A percentile compares a stretch with the other conserved stretches of the same genome.
Evolutionary conservation across 169 alveolate genomes (phyloP).

Genomic region (Toxoplasma gondii): DNA sequence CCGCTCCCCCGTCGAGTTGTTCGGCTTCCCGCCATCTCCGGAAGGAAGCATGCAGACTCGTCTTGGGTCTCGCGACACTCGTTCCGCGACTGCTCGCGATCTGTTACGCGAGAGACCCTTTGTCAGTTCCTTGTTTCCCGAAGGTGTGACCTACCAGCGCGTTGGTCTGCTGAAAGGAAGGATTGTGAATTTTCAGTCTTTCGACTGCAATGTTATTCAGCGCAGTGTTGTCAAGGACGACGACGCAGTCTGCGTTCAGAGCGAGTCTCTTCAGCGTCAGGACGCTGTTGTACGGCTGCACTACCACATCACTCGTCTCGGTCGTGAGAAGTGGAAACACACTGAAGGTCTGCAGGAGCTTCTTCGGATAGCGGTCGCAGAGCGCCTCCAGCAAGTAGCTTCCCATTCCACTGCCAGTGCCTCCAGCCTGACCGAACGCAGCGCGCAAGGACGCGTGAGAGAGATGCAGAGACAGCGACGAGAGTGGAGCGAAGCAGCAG

Average conservation of each 20-base stretch:
- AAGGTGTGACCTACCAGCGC: conserved; percentile 56
- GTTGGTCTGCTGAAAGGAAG: conserved; percentile 78
- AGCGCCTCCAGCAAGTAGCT: conserved; percentile 95
- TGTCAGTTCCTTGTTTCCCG: too few species aligned
- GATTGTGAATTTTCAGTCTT: conserved; percentile 78
- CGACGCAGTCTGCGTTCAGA: conserved; percentile 95
- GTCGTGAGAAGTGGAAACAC: conserved; percentile 94
- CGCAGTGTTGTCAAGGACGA: conserved; percentile 98
- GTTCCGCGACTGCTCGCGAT: too few species aligned
- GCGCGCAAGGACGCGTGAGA: not conserved
- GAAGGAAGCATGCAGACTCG: too few species aligned
- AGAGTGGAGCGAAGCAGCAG: not conserved
- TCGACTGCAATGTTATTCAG: conserved; percentile 96
- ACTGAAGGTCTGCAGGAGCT: conserved; percentile 86
- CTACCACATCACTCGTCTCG: conserved; percentile 98
- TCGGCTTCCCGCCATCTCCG: too few species aligned
- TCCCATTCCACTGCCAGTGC: conserved; percentile 99
- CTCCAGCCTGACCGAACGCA: conserved; percentile 88
- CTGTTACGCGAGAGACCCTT: too few species aligned
- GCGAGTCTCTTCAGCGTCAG: conserved; percentile 83
- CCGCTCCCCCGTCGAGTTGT: too few species aligned
- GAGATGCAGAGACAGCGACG: not conserved
- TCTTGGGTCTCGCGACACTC: too few species aligned
- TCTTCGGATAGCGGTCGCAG: conserved; percentile 89
- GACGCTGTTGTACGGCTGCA: conserved; percentile 98